These are phyloP conservation scores for Quercus dentata DNA, from an alignment of 306 rosid species.

Conservation along the genomic window DNA sequence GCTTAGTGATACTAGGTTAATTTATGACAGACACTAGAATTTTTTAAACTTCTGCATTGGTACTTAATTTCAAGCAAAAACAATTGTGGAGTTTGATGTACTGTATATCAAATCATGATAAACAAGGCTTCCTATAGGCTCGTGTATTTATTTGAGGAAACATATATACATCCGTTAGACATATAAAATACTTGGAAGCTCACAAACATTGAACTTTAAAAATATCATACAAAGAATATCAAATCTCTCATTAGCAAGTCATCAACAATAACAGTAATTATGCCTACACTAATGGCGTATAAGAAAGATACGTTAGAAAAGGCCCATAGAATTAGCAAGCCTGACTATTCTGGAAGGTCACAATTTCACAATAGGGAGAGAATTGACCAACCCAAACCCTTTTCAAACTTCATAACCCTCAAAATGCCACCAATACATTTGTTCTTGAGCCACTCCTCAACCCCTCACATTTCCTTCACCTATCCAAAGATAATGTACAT, in stretches of 20 bases:
- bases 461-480: slow-evolving; percentile 22
- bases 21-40: too few species aligned
- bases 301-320: not conserved
- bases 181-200: too few species aligned
- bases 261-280: not conserved
- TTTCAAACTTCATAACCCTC: not conserved
- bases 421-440: not conserved
- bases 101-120: too few species aligned
- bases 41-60: too few species aligned
- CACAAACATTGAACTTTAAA: not conserved
- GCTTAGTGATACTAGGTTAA: too few species aligned
- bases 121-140: too few species aligned
- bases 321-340: not conserved
- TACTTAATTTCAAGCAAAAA: too few species aligned
- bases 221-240: not conserved
- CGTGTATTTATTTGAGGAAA: too few species aligned
- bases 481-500: not conserved
- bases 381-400: not conserved
- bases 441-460: slow-evolving; percentile 19
- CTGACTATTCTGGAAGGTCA: not conserved
- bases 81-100: too few species aligned
- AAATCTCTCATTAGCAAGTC: not conserved
- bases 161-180: too few species aligned
- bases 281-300: not conserved
- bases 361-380: not conserved